phyloP scores from a whole-genome alignment of 768 basidiomycete genomes.

The Chalciporus chontae region DNA sequence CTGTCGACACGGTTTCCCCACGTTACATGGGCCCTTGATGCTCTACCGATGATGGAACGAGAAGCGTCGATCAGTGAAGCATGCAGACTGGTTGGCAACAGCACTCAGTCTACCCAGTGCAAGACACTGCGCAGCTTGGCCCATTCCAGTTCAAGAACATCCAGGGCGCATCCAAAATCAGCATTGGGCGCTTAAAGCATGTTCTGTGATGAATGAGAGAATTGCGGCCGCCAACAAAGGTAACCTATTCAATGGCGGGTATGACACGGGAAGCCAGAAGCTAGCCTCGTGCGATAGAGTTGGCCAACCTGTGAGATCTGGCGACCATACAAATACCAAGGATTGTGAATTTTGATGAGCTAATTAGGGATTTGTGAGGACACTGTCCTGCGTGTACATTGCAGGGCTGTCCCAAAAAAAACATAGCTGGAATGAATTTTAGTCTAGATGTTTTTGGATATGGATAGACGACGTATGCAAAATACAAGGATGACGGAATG shows the following conservation, averaged over 20 bases:
- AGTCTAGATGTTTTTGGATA: not conserved
- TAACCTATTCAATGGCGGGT: slow-evolving; percentile 1
- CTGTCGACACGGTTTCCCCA: slow-evolving; percentile 10
- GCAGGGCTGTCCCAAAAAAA: not conserved
- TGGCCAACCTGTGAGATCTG: slow-evolving; percentile 7
- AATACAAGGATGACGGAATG: slow-evolving; percentile 10
- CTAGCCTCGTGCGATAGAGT: slow-evolving; percentile 19
- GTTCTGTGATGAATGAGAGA: not conserved
- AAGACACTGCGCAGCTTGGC: not conserved
- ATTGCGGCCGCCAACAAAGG: not conserved
- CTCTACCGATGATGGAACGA: not conserved
- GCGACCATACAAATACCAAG: not conserved
- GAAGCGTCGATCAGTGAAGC: slow-evolving; percentile 2
- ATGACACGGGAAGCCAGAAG: not conserved
- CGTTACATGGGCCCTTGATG: slow-evolving; percentile 11
- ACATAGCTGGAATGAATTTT: not conserved
- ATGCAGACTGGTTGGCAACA: slow-evolving; percentile 2
- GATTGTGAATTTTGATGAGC: slow-evolving; percentile 1
- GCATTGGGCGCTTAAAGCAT: not conserved
- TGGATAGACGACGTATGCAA: slow-evolving; percentile 8
- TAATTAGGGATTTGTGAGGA: not conserved
- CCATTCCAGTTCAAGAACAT: not conserved
- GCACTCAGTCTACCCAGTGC: not conserved
- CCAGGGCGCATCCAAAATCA: not conserved
- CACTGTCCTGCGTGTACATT: no score